Base-by-base conservation (phyloP, 345 rosid genomes). In the Draba incana region DNA sequence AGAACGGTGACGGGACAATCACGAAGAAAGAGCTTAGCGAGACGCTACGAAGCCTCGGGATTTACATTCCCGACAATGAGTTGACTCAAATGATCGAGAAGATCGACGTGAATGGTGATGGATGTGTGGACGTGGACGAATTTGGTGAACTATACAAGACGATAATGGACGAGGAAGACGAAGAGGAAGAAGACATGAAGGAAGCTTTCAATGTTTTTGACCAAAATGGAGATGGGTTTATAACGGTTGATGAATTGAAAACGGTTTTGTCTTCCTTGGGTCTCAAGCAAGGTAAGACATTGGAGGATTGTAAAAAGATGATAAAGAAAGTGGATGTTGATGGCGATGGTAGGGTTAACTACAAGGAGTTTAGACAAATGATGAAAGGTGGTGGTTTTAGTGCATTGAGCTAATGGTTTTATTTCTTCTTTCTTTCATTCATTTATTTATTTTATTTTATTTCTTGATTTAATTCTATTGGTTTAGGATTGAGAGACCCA, bases 161-260 rank as follows among this genome's bases (percentile, higher is more conserved):
- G 0, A 64, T 92, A 5, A 77, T 85, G 86, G 84, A 63, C 0
- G 90, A 77, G 45, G 74, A 79, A 28, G 82, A 84, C 47, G 91
- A 80, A 74, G 87, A 78, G 47, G 95, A 83, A 63, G 87, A 82
- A 33, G 88, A 88, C 55, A 84, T 92, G 90, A 85, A 62, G 73
- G 97, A 92, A 50, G 96, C 96, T 4, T 92, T 92, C 58, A 78
- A 84, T n/a, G 97, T 92, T 46, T 92, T 92, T 51, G 98, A 92
- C 41, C 82, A 78, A 16, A 87, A 92, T 30, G 93, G 97, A 1
- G 97, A 92, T 47, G 98, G 98, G 56, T 88, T 67, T 73, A 92
- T 92, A 62, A 85, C 89, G 0, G 92, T 80, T 10, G 96, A 92
- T 11, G 98, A 92, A 66, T 33, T 92, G 75, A 81, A 80, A 69